phyloP scores from a whole-genome alignment of 768 basidiomycete genomes.

The Calvatia gigantea region DNA sequence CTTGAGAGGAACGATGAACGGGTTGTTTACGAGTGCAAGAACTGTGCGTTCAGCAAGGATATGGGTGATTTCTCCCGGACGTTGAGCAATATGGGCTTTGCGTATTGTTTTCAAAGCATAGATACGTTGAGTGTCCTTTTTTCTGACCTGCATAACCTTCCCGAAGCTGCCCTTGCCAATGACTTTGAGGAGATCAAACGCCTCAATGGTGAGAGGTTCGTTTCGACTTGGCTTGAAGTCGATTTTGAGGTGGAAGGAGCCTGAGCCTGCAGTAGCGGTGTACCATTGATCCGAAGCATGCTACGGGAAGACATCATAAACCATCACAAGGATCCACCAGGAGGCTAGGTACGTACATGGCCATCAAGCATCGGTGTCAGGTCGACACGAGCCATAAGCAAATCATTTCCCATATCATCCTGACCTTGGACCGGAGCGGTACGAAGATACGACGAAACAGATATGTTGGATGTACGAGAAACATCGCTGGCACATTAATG shows the following conservation, averaged over 20 bases:
- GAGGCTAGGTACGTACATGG: slow-evolving; percentile 44
- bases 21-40: slow-evolving; percentile 94
- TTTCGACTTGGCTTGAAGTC: slow-evolving; percentile 87
- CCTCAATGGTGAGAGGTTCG: slow-evolving; percentile 89
- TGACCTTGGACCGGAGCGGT: slow-evolving; percentile 73
- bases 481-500: slow-evolving; percentile 66
- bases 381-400: slow-evolving; percentile 91
- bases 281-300: slow-evolving; percentile 92
- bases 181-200: slow-evolving; percentile 95
- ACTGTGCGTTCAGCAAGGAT: slow-evolving; percentile 97
- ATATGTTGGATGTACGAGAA: slow-evolving; percentile 88
- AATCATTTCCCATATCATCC: slow-evolving; percentile 96
- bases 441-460: slow-evolving; percentile 88
- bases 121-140: slow-evolving; percentile 96
- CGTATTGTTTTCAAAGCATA: slow-evolving; percentile 98
- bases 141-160: slow-evolving; percentile 99
- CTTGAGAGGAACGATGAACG: slow-evolving; percentile 98
- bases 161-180: slow-evolving; percentile 98
- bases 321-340: slow-evolving; percentile 2
- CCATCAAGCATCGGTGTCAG: slow-evolving; percentile 80
- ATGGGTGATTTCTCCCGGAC: slow-evolving; percentile 96
- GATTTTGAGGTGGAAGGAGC: slow-evolving; percentile 94
- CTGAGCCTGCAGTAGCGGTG: slow-evolving; percentile 74
- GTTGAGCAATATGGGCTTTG: slow-evolving; percentile 95
- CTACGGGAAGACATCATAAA: slow-evolving; percentile 31